These are phyloP conservation scores for Fusarium cyanostomum DNA, from an alignment of 2,329 filamentous ascomycete genomes.

Conservation along the genomic window DNA sequence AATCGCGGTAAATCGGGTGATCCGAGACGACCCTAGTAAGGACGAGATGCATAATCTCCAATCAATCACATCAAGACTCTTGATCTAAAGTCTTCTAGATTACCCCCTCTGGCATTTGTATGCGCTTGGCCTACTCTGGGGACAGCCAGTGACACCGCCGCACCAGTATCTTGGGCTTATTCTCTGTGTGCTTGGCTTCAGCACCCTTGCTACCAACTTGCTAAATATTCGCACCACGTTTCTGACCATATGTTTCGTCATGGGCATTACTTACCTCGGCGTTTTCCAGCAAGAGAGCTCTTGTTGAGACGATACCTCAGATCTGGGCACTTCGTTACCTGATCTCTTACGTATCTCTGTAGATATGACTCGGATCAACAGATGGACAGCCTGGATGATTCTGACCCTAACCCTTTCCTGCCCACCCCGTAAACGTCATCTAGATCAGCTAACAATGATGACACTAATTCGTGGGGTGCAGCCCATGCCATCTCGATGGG, in stretches of 20 bases:
- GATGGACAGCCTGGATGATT: constrained; percentile 46
- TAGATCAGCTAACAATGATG: not conserved
- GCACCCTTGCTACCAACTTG: constrained; percentile 27
- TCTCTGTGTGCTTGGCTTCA: constrained; percentile 16
- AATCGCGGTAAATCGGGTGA: constrained; percentile 65
- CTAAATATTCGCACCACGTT: constrained; percentile 23
- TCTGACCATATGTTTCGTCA: constrained; percentile 21
- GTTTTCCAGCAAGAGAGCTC: constrained; percentile 42
- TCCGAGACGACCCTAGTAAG: constrained; percentile 65
- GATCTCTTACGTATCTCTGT: constrained; percentile 40
- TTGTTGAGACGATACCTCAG: constrained; percentile 45
- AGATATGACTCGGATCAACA: constrained; percentile 40
- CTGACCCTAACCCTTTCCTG: constrained; percentile 47
- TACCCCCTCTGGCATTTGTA: constrained; percentile 67
- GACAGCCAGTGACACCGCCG: constrained; percentile 52
- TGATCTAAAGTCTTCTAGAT: constrained; percentile 62
- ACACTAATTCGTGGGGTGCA: constrained; percentile 22
- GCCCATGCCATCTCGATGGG: constrained; percentile 59
- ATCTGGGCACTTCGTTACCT: constrained; percentile 49
- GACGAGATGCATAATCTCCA: constrained; percentile 67
- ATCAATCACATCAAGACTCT: constrained; percentile 53
- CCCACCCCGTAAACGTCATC: constrained; percentile 39
- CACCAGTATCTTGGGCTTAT: constrained; percentile 59
- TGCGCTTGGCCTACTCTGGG: constrained; percentile 57
- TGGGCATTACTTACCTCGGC: constrained; percentile 46